A percentile compares a stretch with the other conserved stretches of the same genome.
These are phyloP conservation scores for Silene vulgaris DNA, from an alignment of 179 eudicot species.

Conservation along the genomic window DNA sequence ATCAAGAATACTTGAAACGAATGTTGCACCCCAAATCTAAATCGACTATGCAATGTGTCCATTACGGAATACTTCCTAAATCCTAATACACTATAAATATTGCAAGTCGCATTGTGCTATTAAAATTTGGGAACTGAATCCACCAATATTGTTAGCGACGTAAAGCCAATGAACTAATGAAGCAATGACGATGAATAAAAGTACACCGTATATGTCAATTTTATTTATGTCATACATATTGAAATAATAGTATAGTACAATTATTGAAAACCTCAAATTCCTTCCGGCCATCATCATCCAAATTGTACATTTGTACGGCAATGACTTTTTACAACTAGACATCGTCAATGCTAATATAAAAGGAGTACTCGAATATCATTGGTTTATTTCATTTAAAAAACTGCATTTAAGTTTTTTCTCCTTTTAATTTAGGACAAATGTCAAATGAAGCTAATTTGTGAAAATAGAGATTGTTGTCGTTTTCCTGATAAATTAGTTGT, in stretches of 20 bases:
- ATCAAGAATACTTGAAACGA: no score
- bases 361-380: not conserved
- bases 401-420: not conserved
- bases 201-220: not conserved
- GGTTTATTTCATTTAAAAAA: not conserved
- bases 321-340: not conserved
- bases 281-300: slow-evolving; percentile 1
- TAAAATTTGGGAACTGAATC: not conserved
- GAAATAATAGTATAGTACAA: not conserved
- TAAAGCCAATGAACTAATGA: not conserved
- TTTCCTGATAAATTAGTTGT: not conserved
- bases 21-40: no score
- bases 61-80: no score
- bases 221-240: not conserved
- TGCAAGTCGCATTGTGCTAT: not conserved
- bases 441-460: not conserved
- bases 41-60: no score
- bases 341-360: not conserved
- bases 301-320: slow-evolving; percentile 12
- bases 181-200: not conserved
- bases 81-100: not conserved
- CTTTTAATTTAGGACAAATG: no score
- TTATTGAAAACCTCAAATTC: not conserved
- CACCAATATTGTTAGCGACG: not conserved
- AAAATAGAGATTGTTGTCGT: not conserved